Percentiles rank a stretch among this genome's conserved stretches.
These are phyloP conservation scores for Pleurotus salmoneostramineus DNA, from an alignment of 768 basidiomycete species.

Conservation along the genomic window DNA sequence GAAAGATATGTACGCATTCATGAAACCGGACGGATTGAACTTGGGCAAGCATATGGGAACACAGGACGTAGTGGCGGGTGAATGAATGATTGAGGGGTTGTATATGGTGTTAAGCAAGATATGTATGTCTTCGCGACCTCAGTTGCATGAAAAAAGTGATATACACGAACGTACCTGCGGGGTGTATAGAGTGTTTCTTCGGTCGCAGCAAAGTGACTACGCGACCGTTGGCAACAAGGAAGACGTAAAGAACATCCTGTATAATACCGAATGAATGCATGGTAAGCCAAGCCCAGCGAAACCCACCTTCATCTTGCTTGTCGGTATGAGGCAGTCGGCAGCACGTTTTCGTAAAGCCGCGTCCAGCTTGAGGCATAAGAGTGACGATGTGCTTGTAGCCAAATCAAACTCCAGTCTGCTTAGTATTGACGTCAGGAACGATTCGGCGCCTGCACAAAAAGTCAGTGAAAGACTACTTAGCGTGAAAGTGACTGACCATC, in stretches of 20 bases:
- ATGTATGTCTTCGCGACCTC: conserved; percentile 65
- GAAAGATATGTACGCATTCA: conserved; percentile 87
- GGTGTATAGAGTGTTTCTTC: conserved; percentile 92
- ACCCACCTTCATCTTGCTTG: conserved; percentile 72
- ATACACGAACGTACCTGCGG: too few species aligned
- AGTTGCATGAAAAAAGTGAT: neutral
- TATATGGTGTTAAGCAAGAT: conserved; percentile 89
- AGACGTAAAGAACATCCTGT: conserved; percentile 91
- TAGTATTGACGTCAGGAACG: conserved; percentile 73
- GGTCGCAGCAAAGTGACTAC: conserved; percentile 89
- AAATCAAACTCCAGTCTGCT: conserved; percentile 72
- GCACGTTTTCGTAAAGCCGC: conserved; percentile 62
- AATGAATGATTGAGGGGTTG: conserved; percentile 73
- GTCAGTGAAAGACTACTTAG: neutral
- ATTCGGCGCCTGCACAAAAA: conserved; percentile 63
- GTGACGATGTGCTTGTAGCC: conserved; percentile 74
- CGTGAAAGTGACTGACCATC: conserved; percentile 40
- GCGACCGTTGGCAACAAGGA: conserved; percentile 74
- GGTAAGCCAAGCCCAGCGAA: neutral
- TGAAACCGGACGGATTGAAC: conserved; percentile 85
- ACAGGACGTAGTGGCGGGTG: conserved; percentile 84
- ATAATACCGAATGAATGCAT: too few species aligned
- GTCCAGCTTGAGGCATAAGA: conserved; percentile 79
- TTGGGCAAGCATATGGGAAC: conserved; percentile 95
- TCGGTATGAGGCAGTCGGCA: conserved; percentile 80